Conservation (phyloP, 2,329 filamentous ascomycete species). For the Colletotrichum incanum region DNA sequence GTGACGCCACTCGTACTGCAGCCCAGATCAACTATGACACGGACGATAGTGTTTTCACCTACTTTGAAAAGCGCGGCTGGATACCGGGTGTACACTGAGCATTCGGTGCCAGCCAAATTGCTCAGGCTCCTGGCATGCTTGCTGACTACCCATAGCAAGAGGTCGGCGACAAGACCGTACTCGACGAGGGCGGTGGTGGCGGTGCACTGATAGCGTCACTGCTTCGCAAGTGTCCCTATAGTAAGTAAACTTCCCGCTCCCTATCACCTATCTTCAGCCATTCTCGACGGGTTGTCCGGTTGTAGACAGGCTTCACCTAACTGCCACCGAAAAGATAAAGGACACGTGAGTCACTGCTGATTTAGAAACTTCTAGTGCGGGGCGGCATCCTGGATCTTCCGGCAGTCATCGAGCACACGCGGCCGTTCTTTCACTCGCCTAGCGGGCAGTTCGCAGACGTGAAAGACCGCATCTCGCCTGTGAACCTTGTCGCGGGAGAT, state of each 20-base stretch:
- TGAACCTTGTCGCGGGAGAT: constrained; percentile 54
- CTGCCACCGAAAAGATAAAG: no score
- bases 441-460: constrained; percentile 54
- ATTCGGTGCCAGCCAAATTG: constrained; percentile 54
- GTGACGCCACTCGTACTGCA: constrained; percentile 47
- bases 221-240: constrained; percentile 46
- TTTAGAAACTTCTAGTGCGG: constrained; percentile 47
- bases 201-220: constrained; percentile 55
- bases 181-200: constrained; percentile 59
- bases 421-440: constrained; percentile 46
- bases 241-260: no score
- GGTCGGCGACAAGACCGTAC: constrained; percentile 49
- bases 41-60: constrained; percentile 57
- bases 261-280: no score
- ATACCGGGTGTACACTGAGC: constrained; percentile 54
- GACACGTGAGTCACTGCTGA: no score
- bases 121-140: constrained; percentile 57
- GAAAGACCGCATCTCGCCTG: constrained; percentile 46
- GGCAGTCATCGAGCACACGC: constrained; percentile 52
- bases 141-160: constrained; percentile 60
- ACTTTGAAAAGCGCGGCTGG: constrained; percentile 55
- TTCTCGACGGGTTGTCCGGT: no score
- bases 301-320: no score
- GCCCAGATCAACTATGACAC: constrained; percentile 60
- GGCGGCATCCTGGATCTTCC: constrained; percentile 56